A percentile compares a stretch with the other conserved stretches of the same genome.
These are phyloP conservation scores for Candida gorgasii DNA, from an alignment of 805 yeast genomes.

Conservation along the genomic window DNA sequence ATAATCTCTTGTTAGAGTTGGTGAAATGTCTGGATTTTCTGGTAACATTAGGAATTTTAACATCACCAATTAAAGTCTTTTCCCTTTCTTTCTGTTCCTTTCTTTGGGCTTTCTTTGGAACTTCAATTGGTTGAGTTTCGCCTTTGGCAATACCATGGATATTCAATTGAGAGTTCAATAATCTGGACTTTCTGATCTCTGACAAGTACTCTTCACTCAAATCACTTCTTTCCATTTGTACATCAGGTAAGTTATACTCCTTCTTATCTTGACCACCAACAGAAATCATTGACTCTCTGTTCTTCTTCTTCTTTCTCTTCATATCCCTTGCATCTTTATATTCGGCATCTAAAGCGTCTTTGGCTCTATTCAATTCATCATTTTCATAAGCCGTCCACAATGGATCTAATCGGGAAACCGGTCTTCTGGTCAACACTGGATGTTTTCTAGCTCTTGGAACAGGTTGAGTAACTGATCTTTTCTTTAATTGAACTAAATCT, in stretches of 20 bases:
- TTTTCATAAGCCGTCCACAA: constrained; percentile 53
- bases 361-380: constrained; percentile 45
- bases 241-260: constrained; percentile 38
- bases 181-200: constrained; percentile 45
- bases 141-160: constrained; percentile 23
- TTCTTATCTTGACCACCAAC: constrained; percentile 19
- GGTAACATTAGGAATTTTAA: constrained; percentile 68
- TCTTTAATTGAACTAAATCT: constrained; percentile 46
- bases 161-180: constrained; percentile 45
- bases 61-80: constrained; percentile 56
- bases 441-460: constrained; percentile 30
- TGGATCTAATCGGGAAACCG: constrained; percentile 59
- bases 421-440: constrained; percentile 50
- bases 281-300: constrained; percentile 38
- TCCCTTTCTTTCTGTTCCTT: constrained; percentile 16
- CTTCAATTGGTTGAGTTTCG: constrained; percentile 14
- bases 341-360: constrained; percentile 42
- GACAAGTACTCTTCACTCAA: constrained; percentile 46
- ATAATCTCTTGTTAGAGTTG: constrained; percentile 62
- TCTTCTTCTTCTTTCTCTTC: constrained; percentile 16
- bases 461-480: constrained; percentile 49
- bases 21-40: constrained; percentile 66
- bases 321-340: constrained; percentile 20
- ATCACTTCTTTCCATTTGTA: constrained; percentile 33
- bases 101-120: constrained; percentile 25